Base-by-base conservation (phyloP, 108 stramenopile genomes). In the Cyclotella atomus region DNA sequence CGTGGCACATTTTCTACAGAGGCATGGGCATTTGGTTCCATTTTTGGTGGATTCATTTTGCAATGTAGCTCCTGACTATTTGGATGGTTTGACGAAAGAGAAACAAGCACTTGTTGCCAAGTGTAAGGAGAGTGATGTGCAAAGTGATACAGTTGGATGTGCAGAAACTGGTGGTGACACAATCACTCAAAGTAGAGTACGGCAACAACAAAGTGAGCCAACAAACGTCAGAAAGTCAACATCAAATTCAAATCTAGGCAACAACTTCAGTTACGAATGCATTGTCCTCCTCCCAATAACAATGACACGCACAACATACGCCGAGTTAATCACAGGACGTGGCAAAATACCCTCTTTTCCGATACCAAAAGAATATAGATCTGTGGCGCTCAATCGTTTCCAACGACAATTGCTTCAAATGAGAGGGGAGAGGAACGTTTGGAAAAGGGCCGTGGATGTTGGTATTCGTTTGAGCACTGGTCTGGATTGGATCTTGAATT, bases 391-490 rank as follows among this genome's bases (percentile, higher is more conserved):
- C 49, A 79, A 79, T 52, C 55, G 70, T 45, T 79, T 79, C 71
- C 70, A 71, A 43, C 70, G 77, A n/a, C 77, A 79, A 50, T 36
- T 79, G 38, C 47, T 54, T 36, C 77, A 79, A 41, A 43, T 63
- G 54, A 23, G 14, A 35, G 65, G 57, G 20, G 44, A 19, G 29
- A 49, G 28, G 35, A 77, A 70, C 50, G 68, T 60, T 27, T 71
- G 66, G 65, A 20, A 74, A 27, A 82, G 86, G 69, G 91, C 88
- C 17, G 71, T 92, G 34, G 75, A 82, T 46, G 52, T 89, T 20
- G 91, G 91, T 24, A 70, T 92, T 25, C 76, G 91, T 24, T 34
- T 89, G 12, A 73, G 81, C 25, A 80, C 75, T 52, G 89, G 91
- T 25, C 55, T 92, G 24, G 86, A 92, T 24, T 73, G 73, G 56